Evolutionary conservation across 768 basidiomycete genomes (phyloP).

Genomic region (Mycena maculata): DNA sequence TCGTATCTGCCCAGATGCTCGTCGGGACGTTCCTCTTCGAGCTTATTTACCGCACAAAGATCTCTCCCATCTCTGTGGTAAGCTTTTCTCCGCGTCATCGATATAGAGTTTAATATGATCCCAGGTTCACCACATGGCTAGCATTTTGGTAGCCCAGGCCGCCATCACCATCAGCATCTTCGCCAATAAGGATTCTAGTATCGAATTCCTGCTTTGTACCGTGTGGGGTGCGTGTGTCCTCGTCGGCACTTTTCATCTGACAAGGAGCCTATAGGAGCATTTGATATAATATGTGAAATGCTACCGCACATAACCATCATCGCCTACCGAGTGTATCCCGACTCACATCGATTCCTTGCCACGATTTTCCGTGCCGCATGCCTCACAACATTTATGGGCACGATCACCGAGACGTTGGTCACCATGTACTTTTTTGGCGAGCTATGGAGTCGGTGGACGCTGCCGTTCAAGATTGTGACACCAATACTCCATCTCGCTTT

Average conservation of each 20-base stretch:
- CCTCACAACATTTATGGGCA: slow-evolving; percentile 12
- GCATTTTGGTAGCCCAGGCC: no score
- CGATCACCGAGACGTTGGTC: slow-evolving; percentile 11
- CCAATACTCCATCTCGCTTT: slow-evolving; percentile 16
- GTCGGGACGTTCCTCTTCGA: slow-evolving; percentile 20
- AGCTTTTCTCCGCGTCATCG: background rate
- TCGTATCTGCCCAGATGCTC: slow-evolving; percentile 15
- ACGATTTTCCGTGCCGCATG: slow-evolving; percentile 16
- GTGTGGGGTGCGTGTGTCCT: slow-evolving; percentile 14
- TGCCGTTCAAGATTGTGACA: slow-evolving; percentile 12
- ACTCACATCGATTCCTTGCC: no score
- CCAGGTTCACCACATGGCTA: slow-evolving; percentile 15
- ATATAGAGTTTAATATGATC: background rate
- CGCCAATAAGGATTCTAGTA: slow-evolving; percentile 4
- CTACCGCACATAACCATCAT: slow-evolving; percentile 16
- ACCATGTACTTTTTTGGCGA: slow-evolving; percentile 10
- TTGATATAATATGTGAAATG: slow-evolving; percentile 17
- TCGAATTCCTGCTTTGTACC: slow-evolving; percentile 20
- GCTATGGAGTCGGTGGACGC: slow-evolving; percentile 8
- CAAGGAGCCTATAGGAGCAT: background rate
- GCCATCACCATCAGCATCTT: slow-evolving; percentile 15
- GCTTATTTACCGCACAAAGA: slow-evolving; percentile 18
- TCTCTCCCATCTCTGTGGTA: slow-evolving; percentile 15
- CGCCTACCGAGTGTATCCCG: slow-evolving; percentile 16
- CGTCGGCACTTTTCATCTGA: background rate